Percentiles rank a stretch among this genome's conserved stretches.
Evolutionary conservation across 1,284 basidiomycete species (phyloP).

Genomic region (Naganishia sp.): DNA sequence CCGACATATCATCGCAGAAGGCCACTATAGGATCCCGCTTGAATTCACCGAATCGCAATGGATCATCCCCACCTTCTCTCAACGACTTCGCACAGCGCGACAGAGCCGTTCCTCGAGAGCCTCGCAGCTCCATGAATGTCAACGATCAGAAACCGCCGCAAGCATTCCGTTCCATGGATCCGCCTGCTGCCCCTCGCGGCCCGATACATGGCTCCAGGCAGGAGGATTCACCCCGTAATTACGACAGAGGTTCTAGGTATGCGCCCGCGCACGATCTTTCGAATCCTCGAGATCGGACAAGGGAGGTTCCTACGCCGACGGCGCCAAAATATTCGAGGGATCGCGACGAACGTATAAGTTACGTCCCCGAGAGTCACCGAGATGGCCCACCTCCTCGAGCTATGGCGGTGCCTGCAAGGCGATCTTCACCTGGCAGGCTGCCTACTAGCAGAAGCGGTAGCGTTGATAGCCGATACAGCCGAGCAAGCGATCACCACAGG

Average conservation of each 20-base stretch:
- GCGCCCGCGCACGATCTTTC: background rate
- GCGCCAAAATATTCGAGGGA: background rate
- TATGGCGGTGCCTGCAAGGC: conserved; percentile 16
- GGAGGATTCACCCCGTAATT: background rate
- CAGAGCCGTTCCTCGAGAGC: conserved; percentile 8
- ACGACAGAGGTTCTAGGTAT: background rate
- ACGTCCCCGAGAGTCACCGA: background rate
- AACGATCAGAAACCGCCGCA: conserved; percentile 12
- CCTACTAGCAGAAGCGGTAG: conserved; percentile 40
- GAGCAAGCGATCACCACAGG: conserved; percentile 51
- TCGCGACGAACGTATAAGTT: too few species aligned
- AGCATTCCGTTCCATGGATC: conserved; percentile 13
- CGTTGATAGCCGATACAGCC: conserved; percentile 44
- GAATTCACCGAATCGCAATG: too few species aligned
- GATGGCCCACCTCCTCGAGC: conserved; percentile 13
- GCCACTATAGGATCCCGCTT: too few species aligned
- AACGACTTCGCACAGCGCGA: conserved; percentile 34
- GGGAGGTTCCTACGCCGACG: conserved; percentile 16
- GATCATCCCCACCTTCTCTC: conserved; percentile 11
- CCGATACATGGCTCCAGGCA: conserved; percentile 2
- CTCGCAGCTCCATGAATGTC: background rate
- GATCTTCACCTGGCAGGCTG: conserved; percentile 14
- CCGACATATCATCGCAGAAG: background rate
- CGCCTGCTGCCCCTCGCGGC: conserved; percentile 1
- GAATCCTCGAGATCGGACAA: background rate